Evolutionary conservation across 495 filamentous ascomycete genomes (phyloP), one percentile per base, ranked within the genome.

Genomic region (Penicillium ochrochloron): DNA sequence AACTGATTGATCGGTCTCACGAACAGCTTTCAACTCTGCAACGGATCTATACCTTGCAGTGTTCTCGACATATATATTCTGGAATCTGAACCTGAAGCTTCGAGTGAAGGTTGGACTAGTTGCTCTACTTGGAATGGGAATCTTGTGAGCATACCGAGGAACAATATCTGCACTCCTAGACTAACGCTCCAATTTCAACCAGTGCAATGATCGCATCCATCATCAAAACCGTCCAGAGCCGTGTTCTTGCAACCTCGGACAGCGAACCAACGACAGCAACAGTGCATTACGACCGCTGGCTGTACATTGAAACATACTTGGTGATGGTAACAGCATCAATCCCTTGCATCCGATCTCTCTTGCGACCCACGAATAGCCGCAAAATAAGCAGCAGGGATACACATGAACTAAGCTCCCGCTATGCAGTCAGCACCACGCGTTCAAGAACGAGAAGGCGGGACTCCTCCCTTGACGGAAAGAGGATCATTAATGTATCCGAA

Each of bases 11-110:
- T 4, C 25, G 12, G 15, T 14, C 4, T 15, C 48, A n/a, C 21
- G 9, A 3, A 34, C 14, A 57, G 80, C 73, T 4, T 80, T 80
- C 67, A 82, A 80, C 27, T 74, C 77, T 4, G 63, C 76, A n/a
- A 72, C 76, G 14, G 83, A 85, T 56, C 67, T 84, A 1, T 82
- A 80, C 34, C 77, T 85, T 34, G 82, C 83, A n/a, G 61, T 77
- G 0, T 83, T 83, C 59, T 81, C 83, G 9, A 75, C 75, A 4
- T 67, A 71, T 25, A 73, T 83, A 25, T 79, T 85, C 54, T 83
- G 73, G 72, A 73, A 67, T 42, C 59, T 85, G 52, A 79, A 83
- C 50, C 61, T 85, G 33, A 67, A 74, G 5, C 25, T 73, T 14
- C 73, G 70, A 37, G 76, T 83, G 56, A 85, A 85, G 69, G 39